Evolutionary conservation across 306 rosid genomes (phyloP).

Genomic region (Vachellia collinsii): DNA sequence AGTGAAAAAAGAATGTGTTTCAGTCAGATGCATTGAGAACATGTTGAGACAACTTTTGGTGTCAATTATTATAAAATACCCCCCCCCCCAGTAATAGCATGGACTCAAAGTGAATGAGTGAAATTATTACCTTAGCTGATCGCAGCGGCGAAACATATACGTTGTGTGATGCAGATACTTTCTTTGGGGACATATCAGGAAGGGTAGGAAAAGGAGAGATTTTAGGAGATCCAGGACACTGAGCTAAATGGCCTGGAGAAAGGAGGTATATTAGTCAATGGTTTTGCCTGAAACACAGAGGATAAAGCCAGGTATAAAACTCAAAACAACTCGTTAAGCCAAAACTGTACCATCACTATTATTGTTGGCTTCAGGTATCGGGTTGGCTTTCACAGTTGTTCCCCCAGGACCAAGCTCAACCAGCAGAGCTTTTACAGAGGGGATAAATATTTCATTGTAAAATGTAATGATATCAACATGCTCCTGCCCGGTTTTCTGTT

Average conservation of each 20-base stretch:
- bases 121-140: slow-evolving; percentile 76
- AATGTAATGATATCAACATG: slow-evolving; percentile 91
- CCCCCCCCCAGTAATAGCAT: not conserved
- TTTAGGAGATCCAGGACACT: slow-evolving; percentile 93
- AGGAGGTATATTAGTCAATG: slow-evolving; percentile 32
- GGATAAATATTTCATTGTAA: slow-evolving; percentile 87
- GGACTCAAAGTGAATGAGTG: not conserved
- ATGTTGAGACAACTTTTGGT: not conserved
- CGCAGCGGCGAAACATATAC: slow-evolving; percentile 97
- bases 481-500: slow-evolving; percentile 78
- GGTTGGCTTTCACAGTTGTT: slow-evolving; percentile 53
- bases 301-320: not conserved
- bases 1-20: not conserved
- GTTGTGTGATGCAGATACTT: slow-evolving; percentile 91
- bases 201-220: slow-evolving; percentile 88
- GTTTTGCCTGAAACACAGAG: slow-evolving; percentile 30
- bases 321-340: slow-evolving; percentile 23
- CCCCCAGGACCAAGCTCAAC: slow-evolving; percentile 91
- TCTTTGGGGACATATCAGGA: slow-evolving; percentile 99
- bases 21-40: slow-evolving; percentile 11
- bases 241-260: slow-evolving; percentile 55
- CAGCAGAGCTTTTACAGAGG: slow-evolving; percentile 81
- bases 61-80: not conserved
- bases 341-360: slow-evolving; percentile 63
- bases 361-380: slow-evolving; percentile 67